Evolutionary conservation across 257 asterid genomes (phyloP).

Genomic region (Perilla frutescens): DNA sequence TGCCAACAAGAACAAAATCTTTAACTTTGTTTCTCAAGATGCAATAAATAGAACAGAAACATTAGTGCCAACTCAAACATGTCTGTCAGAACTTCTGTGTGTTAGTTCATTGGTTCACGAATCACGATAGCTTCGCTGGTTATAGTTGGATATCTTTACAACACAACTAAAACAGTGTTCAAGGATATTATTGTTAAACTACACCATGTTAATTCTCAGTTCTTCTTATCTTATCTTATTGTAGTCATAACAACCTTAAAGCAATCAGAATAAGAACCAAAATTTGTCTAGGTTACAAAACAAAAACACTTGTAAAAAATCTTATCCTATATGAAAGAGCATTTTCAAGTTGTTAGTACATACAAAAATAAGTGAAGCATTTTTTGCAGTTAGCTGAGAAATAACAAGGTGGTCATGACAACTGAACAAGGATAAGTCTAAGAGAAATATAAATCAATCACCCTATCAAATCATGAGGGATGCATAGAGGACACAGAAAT

Average conservation of each 20-base stretch:
- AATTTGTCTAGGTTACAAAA: too few species aligned
- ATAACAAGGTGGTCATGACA: neutral
- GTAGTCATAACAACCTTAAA: too few species aligned
- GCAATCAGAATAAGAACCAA: too few species aligned
- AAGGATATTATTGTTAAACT: neutral
- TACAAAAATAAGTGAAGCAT: neutral
- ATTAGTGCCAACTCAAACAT: neutral
- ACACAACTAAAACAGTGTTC: neutral
- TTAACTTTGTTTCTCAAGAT: conserved; percentile 13
- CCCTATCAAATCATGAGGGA: neutral
- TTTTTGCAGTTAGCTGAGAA: conserved; percentile 5
- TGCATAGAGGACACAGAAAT: neutral
- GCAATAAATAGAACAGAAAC: conserved; percentile 11
- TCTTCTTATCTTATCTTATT: too few species aligned
- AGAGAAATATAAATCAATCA: neutral
- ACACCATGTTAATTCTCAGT: too few species aligned
- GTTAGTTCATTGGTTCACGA: too few species aligned
- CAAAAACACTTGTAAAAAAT: too few species aligned
- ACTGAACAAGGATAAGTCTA: neutral
- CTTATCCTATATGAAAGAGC: too few species aligned
- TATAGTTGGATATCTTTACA: too few species aligned
- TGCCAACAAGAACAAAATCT: neutral
- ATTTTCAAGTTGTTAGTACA: too few species aligned
- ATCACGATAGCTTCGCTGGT: too few species aligned
- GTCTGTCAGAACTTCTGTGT: conserved; percentile 1